Evolutionary conservation across 2,329 filamentous ascomycete genomes (phyloP), one percentile per base, ranked within the genome.

Genomic region (Ceratocystis eucalypticola): DNA sequence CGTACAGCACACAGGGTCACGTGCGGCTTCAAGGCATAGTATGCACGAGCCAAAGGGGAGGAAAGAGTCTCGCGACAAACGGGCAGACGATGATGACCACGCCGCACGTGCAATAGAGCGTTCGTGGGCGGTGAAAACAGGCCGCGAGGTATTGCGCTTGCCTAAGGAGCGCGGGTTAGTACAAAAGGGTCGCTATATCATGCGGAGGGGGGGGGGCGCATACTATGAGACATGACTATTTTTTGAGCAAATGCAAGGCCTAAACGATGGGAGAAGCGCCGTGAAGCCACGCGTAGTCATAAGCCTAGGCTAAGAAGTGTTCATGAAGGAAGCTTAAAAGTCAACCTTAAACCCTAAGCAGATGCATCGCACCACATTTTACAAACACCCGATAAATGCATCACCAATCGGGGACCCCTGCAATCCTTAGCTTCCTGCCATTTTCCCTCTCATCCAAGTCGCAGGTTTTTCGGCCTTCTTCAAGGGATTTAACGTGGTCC

Each of bases 91-190:
- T 7, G 87, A 84, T 71, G 87, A 85, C 91, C 94, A 97, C 71
- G 86, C 85, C 20, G 84, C 83, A 72, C 91, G 90, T 68, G 96
- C 88, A 62, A 93, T 83, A 64, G 84, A 83, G 70, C 94, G 87
- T 78, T 97, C 94, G 77, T 96, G 86, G 28, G 91, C 87, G 44
- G 94, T 97, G 80, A 97, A 97, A 76, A 96, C 91, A 53, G 91
- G 87, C 57, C 93, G 86, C 57, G 90, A 93, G 57, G 91, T 96
- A 77, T 96, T 96, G 71, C 91, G 85, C 79, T 96, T 96, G 73
- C 84, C 84, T 86, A 70, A 33, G 8, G 25, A 33, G 45, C 17
- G 28, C 6, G 17, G 45, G 25, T 25, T 45, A 55, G 50, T 30
- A 25, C 45, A 10, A 17, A 25, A 5, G 37, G 45, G 37, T 44